Base-by-base conservation (phyloP, 257 asterid species). In the Thymus mandschuricus region DNA sequence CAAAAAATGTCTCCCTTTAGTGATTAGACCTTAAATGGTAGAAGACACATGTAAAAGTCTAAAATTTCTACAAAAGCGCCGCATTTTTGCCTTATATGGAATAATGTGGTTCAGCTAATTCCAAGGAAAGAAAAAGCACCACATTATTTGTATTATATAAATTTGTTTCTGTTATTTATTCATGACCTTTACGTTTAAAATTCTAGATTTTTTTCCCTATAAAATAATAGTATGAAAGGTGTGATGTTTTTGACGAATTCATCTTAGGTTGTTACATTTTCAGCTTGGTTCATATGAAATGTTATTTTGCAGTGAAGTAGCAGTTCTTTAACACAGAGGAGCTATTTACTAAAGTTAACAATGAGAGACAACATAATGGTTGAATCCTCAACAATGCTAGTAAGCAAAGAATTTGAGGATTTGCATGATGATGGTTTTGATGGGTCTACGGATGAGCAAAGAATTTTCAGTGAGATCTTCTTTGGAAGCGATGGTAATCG, bases 361-460 rank as follows among this genome's bases (percentile, higher is more conserved):
- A 68, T 70, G 72, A 60, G 80, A 34, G 86, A 75, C 62, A 52
- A 44, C 66, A 66, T 63, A 70, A 70, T 72, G 78, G 81, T 62
- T 55, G 85, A 74, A 49, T 77, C 81, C 76, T 33, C 80, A 51
- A 75, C 75, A 55, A 69, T 83, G 83, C 70, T 81, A 41, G 86
- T 81, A 79, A 63, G 79, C 82, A 79, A 82, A 75, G 96, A 86
- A 67, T 80, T 88, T 73, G 87, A 82, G 74, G 82, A 75, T 69
- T 77, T 94, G 79, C 83, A 68, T 68, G 95, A 86, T 76, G 96
- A 85, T 73, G 81, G 82, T 77, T 82, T 79, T 45, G 97, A 86
- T 63, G 98, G 92, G 64, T 82, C 95, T 57, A 29, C 71, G 8
- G 79, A 84, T 30, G 99, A 89, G 75, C 80, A 78, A 51, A 83